Conservation (phyloP, 2,329 filamentous ascomycete genomes). For the Pseudomassariella vexata region DNA sequence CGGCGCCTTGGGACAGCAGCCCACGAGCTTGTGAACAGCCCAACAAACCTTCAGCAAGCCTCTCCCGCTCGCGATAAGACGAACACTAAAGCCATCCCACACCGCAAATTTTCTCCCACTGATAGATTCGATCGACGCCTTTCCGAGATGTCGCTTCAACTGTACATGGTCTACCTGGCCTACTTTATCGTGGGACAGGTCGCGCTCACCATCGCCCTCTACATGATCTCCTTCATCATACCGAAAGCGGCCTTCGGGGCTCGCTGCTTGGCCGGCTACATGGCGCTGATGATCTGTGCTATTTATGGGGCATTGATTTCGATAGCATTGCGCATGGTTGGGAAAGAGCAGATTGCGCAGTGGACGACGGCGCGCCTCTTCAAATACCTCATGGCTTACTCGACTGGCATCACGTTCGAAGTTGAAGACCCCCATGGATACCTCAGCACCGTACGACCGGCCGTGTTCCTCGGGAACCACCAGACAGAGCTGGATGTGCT, state of each 20-base stretch:
- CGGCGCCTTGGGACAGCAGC: not conserved
- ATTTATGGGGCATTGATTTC: slow-evolving; percentile 72
- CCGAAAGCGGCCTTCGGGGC: slow-evolving; percentile 62
- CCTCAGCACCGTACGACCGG: slow-evolving; percentile 65
- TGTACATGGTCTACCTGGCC: slow-evolving; percentile 27
- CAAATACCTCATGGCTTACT: slow-evolving; percentile 68
- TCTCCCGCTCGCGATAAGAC: not conserved
- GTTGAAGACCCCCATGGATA: slow-evolving; percentile 62
- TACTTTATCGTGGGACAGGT: slow-evolving; percentile 48
- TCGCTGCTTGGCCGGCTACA: slow-evolving; percentile 61
- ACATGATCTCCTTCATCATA: slow-evolving; percentile 53
- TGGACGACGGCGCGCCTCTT: slow-evolving; percentile 79
- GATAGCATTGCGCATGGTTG: slow-evolving; percentile 62
- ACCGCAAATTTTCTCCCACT: not conserved
- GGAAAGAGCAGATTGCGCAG: slow-evolving; percentile 72
- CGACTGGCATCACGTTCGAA: slow-evolving; percentile 73
- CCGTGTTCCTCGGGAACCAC: slow-evolving; percentile 91
- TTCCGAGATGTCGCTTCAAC: slow-evolving; percentile 21
- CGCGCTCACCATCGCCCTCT: slow-evolving; percentile 50
- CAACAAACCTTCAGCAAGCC: not conserved
- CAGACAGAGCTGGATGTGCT: slow-evolving; percentile 94
- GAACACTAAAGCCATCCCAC: not conserved
- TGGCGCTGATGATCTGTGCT: slow-evolving; percentile 54
- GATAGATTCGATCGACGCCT: not conserved
- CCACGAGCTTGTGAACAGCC: not conserved